These are phyloP conservation scores for Melastoma candidum DNA, from an alignment of 441 rosid species.

Conservation along the genomic window DNA sequence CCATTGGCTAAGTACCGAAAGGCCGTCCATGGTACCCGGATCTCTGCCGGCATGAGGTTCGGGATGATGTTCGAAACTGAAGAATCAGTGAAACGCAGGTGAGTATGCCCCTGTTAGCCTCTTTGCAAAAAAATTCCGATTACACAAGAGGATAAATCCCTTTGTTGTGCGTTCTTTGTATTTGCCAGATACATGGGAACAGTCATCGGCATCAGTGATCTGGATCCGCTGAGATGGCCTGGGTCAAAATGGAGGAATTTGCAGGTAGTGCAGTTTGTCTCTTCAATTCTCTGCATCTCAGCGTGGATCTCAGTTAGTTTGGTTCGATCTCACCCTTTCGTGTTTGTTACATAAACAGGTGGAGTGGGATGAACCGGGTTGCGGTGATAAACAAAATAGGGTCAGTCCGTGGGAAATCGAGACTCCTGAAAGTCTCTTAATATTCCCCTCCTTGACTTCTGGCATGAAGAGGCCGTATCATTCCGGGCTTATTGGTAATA, in stretches of 20 bases:
- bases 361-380: conserved; percentile 99
- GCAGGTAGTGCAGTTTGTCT: conserved; percentile 31
- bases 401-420: conserved; percentile 97
- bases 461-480: conserved; percentile 76
- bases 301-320: not conserved
- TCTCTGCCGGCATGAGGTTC: conserved; percentile 92
- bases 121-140: conserved; percentile 2
- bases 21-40: conserved; percentile 76
- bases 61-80: conserved; percentile 99
- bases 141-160: not conserved
- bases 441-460: conserved; percentile 87
- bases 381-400: conserved; percentile 79
- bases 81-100: conserved; percentile 90
- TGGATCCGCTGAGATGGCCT: conserved; percentile 95
- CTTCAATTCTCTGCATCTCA: not conserved
- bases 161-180: conserved; percentile 1
- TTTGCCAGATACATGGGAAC: conserved; percentile 86
- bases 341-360: conserved; percentile 31
- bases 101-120: conserved; percentile 8
- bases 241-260: conserved; percentile 99
- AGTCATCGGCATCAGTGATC: conserved; percentile 67
- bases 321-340: not conserved
- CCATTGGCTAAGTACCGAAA: conserved; percentile 68
- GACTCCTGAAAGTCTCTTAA: conserved; percentile 96
- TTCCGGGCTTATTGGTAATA: conserved; percentile 55